phyloP scores from a whole-genome alignment of 2,329 filamentous ascomycete species.

The Chrysosporium keratinophilum region DNA sequence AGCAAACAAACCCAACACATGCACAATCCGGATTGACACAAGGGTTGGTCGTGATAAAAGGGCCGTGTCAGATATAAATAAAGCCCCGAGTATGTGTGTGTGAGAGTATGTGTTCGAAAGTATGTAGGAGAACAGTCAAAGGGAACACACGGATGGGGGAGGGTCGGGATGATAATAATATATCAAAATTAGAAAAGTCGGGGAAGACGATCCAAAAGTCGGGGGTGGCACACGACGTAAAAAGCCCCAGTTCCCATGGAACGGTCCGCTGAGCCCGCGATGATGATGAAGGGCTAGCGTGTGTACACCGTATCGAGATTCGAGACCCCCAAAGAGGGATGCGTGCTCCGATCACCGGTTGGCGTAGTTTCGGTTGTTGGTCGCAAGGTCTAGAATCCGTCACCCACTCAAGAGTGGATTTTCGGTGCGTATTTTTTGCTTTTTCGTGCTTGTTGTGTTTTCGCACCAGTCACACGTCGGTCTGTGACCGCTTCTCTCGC shows the following conservation, averaged over 20 bases:
- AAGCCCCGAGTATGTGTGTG: background rate
- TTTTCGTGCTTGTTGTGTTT: background rate
- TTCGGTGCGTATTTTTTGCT: background rate
- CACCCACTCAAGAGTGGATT: background rate
- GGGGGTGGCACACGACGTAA: conserved; percentile 3
- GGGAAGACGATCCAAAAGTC: background rate
- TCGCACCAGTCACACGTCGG: conserved; percentile 7
- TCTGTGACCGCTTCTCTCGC: background rate
- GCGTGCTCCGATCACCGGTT: conserved; percentile 9
- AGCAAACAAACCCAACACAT: conserved; percentile 9
- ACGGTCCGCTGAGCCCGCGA: conserved; percentile 15
- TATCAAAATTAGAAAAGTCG: conserved; percentile 1
- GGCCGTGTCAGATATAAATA: background rate
- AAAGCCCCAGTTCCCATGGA: conserved; percentile 11
- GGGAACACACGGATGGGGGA: background rate
- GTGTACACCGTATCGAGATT: conserved; percentile 5
- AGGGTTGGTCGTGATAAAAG: background rate
- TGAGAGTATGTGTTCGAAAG: background rate
- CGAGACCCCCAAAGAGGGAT: background rate
- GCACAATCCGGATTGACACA: background rate
- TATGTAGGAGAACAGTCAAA: background rate
- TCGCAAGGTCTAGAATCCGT: background rate
- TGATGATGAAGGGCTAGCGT: background rate
- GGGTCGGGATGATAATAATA: background rate
- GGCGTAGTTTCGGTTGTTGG: conserved; percentile 7